Percentiles rank a stretch among this genome's conserved stretches.
phyloP scores from a whole-genome alignment of 2,329 filamentous ascomycete species.

The Monascus ruber region DNA sequence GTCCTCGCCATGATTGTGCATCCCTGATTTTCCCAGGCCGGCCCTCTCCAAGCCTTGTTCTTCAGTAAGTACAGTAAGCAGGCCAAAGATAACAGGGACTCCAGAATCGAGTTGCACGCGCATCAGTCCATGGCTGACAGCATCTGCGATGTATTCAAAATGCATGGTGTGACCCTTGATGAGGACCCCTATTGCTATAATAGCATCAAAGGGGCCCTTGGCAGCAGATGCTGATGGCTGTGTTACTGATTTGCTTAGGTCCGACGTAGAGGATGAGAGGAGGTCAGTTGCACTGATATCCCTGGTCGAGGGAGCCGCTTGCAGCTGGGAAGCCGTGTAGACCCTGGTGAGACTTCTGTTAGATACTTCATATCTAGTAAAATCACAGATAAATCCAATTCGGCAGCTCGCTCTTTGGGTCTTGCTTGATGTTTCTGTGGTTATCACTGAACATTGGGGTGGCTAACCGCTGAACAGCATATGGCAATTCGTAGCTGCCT shows the following conservation, averaged over 20 bases:
- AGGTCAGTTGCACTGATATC: conserved; percentile 43
- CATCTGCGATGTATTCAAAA: conserved; percentile 95
- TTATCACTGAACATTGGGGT: neutral
- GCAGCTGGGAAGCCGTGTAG: conserved; percentile 76
- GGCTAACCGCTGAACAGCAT: conserved; percentile 69
- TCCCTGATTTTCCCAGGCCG: conserved; percentile 49
- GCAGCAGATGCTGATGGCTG: conserved; percentile 29
- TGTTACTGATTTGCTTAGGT: conserved; percentile 44
- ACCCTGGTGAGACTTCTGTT: conserved; percentile 41
- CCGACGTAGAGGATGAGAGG: conserved; percentile 51
- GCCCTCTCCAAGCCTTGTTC: conserved; percentile 79
- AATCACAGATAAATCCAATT: too few relatives aligned
- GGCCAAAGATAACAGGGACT: conserved; percentile 81
- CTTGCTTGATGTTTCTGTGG: too few relatives aligned
- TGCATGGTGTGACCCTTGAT: conserved; percentile 99
- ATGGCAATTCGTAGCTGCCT: conserved; percentile 87
- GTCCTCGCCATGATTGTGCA: conserved; percentile 91
- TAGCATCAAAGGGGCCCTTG: conserved; percentile 68
- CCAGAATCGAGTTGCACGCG: conserved; percentile 80
- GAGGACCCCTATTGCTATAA: conserved; percentile 88
- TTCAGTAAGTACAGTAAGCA: conserved; percentile 79
- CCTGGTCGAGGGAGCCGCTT: conserved; percentile 48
- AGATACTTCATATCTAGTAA: too few relatives aligned
- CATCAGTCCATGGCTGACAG: conserved; percentile 87
- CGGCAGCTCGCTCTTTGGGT: too few relatives aligned